Percentiles rank a stretch among this genome's conserved stretches.
Evolutionary conservation across 768 basidiomycete genomes (phyloP).

Genomic region (Porphyrellus cyaneotinctus): DNA sequence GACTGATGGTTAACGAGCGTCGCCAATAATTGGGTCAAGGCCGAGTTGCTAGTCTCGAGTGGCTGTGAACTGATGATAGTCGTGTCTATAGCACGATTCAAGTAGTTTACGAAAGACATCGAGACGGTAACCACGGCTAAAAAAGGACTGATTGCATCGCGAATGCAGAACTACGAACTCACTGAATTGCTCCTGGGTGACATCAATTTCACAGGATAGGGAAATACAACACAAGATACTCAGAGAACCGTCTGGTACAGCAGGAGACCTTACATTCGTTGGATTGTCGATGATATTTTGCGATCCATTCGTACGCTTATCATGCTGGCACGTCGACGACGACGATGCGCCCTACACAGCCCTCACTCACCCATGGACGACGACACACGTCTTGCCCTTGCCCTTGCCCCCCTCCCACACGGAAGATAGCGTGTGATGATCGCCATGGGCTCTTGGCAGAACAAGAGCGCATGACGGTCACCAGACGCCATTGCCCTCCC

Average conservation of each 20-base stretch:
- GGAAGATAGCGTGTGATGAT: too few relatives aligned
- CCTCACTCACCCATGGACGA: too few relatives aligned
- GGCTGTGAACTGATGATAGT: not conserved
- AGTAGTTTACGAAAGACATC: conserved; percentile 14
- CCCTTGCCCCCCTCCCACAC: too few relatives aligned
- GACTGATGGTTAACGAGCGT: conserved; percentile 4
- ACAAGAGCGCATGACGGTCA: too few relatives aligned
- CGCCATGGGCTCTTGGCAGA: too few relatives aligned
- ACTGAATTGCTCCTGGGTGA: conserved; percentile 1
- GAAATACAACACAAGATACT: too few relatives aligned
- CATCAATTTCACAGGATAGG: conserved; percentile 1
- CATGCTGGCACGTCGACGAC: conserved; percentile 2
- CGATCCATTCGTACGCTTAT: not conserved
- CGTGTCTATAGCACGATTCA: not conserved
- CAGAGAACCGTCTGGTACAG: not conserved
- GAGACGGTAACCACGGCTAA: conserved; percentile 3
- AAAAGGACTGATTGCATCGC: not conserved
- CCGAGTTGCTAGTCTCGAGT: conserved; percentile 1
- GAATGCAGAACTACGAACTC: not conserved
- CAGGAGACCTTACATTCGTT: conserved; percentile 2
- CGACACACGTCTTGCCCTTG: too few relatives aligned
- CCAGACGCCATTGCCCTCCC: too few relatives aligned
- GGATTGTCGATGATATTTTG: not conserved
- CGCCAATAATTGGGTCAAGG: conserved; percentile 12
- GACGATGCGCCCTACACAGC: too few relatives aligned